Base-by-base conservation (phyloP, 2,329 filamentous ascomycete genomes). In the Cytospora piceicola region DNA sequence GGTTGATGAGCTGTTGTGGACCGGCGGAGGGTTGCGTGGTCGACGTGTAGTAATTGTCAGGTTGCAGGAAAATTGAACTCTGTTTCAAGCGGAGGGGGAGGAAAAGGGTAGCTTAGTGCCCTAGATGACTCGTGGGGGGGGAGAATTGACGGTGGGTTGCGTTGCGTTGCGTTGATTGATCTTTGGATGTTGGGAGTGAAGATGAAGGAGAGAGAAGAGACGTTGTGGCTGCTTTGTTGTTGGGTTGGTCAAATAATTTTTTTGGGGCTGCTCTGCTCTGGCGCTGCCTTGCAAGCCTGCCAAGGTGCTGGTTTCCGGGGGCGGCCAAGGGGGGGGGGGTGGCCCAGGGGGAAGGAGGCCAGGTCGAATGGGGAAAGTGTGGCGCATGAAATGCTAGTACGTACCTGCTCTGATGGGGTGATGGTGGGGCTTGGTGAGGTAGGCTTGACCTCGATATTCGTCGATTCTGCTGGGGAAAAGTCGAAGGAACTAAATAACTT, bases 71-170 rank as follows among this genome's bases (percentile, higher is more conserved):
- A 75, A 80, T 84, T 86, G 83, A 83, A 90, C 89, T 91, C 88
- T 90, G 88, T 85, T 85, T 86, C 85, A 89, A 88, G 85, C 83
- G 86, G 67, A 68, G 67, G 85, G 84, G 86, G 84, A 82, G 81
- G 81, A 79, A 80, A 83, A 93, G 91, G 91, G 91, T 93, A 91
- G 91, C 91, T 93, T 87, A 81, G 90, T 92, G 91, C 91, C 91
- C 91, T 93, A 93, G 90, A 88, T 79, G 80, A 75, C 75, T 75
- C 75, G 77, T 61, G 56, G 75, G 71, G 74, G 71, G 73, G 72
- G 72, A 69, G 72, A 69, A 69, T 70, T 72, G 70, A 70, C 69
- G 69, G 64, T 59, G 76, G 77, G 78, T 77, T 80, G 78, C 76
- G 46, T 49, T 49, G 75, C 75, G 75, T 70, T 70, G 69, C 68